Percentiles rank a stretch among this genome's conserved stretches.
These are phyloP conservation scores for Geotrichum candidum DNA, from an alignment of 1,139 yeast genomes.

Conservation along the genomic window DNA sequence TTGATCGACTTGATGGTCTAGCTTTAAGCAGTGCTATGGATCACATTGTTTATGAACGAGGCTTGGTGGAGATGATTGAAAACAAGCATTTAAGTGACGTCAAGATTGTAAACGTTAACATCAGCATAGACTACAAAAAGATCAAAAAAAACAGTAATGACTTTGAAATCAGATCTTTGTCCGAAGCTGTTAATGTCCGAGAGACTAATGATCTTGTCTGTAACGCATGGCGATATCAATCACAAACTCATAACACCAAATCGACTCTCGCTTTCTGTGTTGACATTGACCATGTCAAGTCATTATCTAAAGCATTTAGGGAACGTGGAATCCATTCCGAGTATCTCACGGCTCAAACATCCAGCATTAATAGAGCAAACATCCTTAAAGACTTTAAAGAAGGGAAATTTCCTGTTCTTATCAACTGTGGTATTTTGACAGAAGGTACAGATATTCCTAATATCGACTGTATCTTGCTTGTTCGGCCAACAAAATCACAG, in stretches of 20 bases:
- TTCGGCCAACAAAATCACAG: constrained; percentile 75
- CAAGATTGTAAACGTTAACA: constrained; percentile 52
- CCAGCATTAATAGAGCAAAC: constrained; percentile 45
- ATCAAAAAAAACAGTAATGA: constrained; percentile 43
- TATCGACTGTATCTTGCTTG: constrained; percentile 72
- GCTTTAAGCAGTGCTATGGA: constrained; percentile 60
- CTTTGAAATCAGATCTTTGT: constrained; percentile 48
- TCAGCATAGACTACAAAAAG: constrained; percentile 36
- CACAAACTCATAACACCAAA: constrained; percentile 34
- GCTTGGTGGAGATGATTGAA: constrained; percentile 59
- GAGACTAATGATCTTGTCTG: constrained; percentile 52
- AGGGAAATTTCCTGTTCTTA: constrained; percentile 63
- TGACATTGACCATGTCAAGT: constrained; percentile 58
- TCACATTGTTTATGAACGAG: constrained; percentile 66
- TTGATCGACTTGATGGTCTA: constrained; percentile 58
- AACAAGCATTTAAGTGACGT: constrained; percentile 69
- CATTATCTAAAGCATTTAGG: constrained; percentile 51
- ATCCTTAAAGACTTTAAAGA: constrained; percentile 53
- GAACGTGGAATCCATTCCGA: constrained; percentile 62
- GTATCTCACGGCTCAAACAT: constrained; percentile 65
- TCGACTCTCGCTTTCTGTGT: constrained; percentile 77
- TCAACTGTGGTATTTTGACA: constrained; percentile 86
- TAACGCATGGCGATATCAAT: constrained; percentile 49
- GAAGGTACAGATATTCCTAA: constrained; percentile 96
- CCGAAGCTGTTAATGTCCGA: constrained; percentile 50